These are phyloP conservation scores for Pyrus hybrid DNA, from an alignment of 331 rosid genomes.

Conservation along the genomic window DNA sequence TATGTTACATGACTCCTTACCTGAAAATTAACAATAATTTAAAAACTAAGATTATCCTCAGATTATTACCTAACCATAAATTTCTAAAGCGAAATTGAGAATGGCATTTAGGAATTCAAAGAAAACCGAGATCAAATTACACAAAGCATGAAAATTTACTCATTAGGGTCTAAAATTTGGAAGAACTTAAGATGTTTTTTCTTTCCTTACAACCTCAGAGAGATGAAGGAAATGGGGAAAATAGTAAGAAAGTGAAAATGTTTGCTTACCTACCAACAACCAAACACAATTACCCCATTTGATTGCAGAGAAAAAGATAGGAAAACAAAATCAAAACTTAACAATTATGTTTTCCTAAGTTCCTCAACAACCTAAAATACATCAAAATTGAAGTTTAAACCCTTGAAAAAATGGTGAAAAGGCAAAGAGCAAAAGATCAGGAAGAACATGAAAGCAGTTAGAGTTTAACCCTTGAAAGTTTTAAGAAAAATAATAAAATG, in stretches of 20 bases:
- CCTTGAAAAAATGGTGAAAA: not conserved
- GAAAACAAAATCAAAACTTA: slow-evolving; percentile 4
- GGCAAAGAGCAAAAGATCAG: not conserved
- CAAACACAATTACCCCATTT: slow-evolving; percentile 36
- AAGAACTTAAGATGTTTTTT: not conserved
- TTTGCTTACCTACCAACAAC: slow-evolving; percentile 54
- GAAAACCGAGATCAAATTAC: not conserved
- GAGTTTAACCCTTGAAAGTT: slow-evolving; percentile 1
- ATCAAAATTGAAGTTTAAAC: not conserved
- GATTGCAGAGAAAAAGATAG: slow-evolving; percentile 24
- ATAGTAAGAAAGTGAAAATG: slow-evolving; percentile 15
- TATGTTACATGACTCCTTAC: slow-evolving; percentile 11
- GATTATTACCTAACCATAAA: not conserved
- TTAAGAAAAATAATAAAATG: not conserved
- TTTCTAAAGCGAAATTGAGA: not conserved
- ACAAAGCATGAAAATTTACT: not conserved
- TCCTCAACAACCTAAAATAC: slow-evolving; percentile 1
- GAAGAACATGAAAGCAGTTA: not conserved
- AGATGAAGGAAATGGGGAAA: slow-evolving; percentile 1
- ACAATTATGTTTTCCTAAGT: not conserved
- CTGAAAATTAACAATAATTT: slow-evolving; percentile 7
- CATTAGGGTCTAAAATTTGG: not conserved
- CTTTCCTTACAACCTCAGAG: slow-evolving; percentile 1
- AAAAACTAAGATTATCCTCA: not conserved
- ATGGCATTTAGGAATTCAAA: not conserved